These are phyloP conservation scores for Eimeria maxima DNA, from an alignment of 169 alveolate genomes.

Conservation along the genomic window DNA sequence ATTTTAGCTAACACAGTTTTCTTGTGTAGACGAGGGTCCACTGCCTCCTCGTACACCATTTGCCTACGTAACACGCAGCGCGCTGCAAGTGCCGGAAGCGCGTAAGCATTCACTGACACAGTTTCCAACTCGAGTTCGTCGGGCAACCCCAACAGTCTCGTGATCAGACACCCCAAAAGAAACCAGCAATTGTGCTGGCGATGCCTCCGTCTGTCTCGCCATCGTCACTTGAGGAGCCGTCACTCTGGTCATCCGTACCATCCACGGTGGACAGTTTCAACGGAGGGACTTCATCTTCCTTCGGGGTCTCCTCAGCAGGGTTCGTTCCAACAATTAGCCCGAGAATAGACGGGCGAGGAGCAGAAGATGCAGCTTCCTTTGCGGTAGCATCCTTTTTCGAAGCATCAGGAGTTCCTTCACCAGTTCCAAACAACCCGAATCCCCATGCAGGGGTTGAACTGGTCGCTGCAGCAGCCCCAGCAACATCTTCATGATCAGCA, in stretches of 20 bases:
- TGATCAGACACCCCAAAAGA: slow-evolving; percentile 38
- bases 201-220: slow-evolving; percentile 70
- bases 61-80: background rate
- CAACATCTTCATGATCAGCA: background rate
- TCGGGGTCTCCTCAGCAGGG: slow-evolving; percentile 16
- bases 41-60: background rate
- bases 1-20: background rate
- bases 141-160: background rate
- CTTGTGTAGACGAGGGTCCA: background rate
- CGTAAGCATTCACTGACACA: background rate
- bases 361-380: background rate
- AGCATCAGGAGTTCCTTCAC: background rate
- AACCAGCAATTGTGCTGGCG: slow-evolving; percentile 65
- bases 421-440: slow-evolving; percentile 52
- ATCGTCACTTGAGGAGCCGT: slow-evolving; percentile 53
- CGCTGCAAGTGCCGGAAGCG: background rate
- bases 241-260: slow-evolving; percentile 57
- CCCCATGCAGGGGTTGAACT: slow-evolving; percentile 21
- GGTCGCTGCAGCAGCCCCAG: background rate
- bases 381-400: background rate
- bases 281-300: slow-evolving; percentile 43
- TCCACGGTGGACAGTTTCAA: slow-evolving; percentile 63
- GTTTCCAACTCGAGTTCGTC: background rate
- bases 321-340: slow-evolving; percentile 38
- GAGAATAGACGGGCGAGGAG: slow-evolving; percentile 68